Conservation (phyloP, 2,329 filamentous ascomycete genomes). For the Alternaria sp. region DNA sequence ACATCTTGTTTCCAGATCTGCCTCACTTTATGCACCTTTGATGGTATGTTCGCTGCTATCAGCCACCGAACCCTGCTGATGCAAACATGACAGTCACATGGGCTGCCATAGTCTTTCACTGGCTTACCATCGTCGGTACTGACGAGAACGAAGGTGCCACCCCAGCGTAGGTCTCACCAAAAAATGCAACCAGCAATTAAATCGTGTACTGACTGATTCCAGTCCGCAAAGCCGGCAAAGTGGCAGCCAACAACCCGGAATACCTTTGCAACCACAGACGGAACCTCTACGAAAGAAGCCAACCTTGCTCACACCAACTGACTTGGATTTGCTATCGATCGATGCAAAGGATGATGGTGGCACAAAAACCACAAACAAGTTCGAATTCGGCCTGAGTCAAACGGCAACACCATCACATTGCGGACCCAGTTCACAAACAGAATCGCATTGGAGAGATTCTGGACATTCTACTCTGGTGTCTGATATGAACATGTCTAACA, state of each 20-base stretch:
- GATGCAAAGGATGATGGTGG: background rate
- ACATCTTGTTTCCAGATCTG: conserved; percentile 37
- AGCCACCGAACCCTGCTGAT: too few relatives aligned
- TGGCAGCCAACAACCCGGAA: too few relatives aligned
- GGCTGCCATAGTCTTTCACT: conserved; percentile 46
- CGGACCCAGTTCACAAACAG: background rate
- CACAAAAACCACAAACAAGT: too few relatives aligned
- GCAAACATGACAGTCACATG: conserved; percentile 41
- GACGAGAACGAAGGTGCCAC: conserved; percentile 29
- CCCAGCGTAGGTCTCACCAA: conserved; percentile 18
- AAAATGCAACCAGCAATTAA: too few relatives aligned
- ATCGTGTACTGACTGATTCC: too few relatives aligned
- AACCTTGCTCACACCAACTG: background rate
- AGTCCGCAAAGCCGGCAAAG: too few relatives aligned
- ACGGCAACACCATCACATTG: too few relatives aligned
- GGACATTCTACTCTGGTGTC: conserved; percentile 12
- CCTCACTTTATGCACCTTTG: conserved; percentile 52
- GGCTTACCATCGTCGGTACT: conserved; percentile 43
- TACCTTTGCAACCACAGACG: too few relatives aligned
- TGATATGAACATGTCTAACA: background rate
- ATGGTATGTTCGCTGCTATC: conserved; percentile 42
- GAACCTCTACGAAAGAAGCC: background rate
- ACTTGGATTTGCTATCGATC: background rate
- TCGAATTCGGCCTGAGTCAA: too few relatives aligned
- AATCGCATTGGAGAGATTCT: conserved; percentile 10